Evolutionary conservation across 108 stramenopile species (phyloP).

Genomic region (Cyclostephanos tholiformis): DNA sequence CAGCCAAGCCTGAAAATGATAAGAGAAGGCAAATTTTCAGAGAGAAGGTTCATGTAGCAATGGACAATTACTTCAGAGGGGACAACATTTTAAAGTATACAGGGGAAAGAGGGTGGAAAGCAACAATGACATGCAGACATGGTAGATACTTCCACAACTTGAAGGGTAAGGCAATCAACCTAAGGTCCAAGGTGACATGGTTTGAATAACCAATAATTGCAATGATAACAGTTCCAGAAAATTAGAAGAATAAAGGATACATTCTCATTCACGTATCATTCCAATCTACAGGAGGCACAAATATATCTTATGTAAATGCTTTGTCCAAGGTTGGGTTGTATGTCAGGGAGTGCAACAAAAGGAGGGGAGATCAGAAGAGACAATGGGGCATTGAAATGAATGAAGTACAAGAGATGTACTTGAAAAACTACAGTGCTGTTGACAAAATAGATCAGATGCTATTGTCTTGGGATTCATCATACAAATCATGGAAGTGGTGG

Average conservation of each 20-base stretch:
- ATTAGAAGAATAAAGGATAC: conserved; percentile 6
- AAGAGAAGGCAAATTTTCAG: too few relatives aligned
- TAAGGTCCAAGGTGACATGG: conserved; percentile 18
- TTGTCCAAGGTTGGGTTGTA: neutral
- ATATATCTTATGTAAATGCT: conserved; percentile 20
- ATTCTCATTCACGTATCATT: conserved; percentile 12
- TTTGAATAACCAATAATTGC: conserved; percentile 29
- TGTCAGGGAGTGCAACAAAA: too few relatives aligned
- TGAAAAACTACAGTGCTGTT: too few relatives aligned
- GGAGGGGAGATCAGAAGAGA: too few relatives aligned
- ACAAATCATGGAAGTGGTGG: conserved; percentile 25
- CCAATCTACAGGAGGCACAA: conserved; percentile 17
- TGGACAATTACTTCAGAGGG: too few relatives aligned
- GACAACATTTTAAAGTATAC: too few relatives aligned
- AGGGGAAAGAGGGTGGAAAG: too few relatives aligned
- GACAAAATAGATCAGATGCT: conserved; percentile 17
- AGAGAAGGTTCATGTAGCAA: too few relatives aligned
- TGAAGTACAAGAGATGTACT: too few relatives aligned
- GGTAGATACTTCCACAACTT: neutral
- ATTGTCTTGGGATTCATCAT: neutral
- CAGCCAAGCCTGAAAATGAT: too few relatives aligned
- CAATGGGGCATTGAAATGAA: too few relatives aligned
- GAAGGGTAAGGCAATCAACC: neutral
- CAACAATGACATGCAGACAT: neutral
- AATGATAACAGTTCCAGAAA: conserved; percentile 5